Percentiles rank a stretch among this genome's conserved stretches.
These are phyloP conservation scores for Boeremia exigua DNA, from an alignment of 2,329 filamentous ascomycete genomes.

Conservation along the genomic window DNA sequence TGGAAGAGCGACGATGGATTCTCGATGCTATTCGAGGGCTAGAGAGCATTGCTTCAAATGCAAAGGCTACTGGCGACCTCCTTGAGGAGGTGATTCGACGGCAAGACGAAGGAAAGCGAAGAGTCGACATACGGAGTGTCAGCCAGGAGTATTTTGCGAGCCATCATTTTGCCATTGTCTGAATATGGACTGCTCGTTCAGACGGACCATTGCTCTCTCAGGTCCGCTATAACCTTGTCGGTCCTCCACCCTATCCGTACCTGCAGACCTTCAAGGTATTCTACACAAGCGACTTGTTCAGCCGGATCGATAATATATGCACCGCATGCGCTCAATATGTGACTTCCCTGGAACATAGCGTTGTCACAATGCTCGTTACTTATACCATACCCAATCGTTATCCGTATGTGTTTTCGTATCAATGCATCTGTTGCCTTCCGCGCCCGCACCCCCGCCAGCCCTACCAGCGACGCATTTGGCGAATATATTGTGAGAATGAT, in stretches of 20 bases:
- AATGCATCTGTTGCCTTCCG: slow-evolving; percentile 34
- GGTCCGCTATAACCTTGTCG: slow-evolving; percentile 31
- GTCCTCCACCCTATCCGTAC: slow-evolving; percentile 36
- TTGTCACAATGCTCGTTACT: slow-evolving; percentile 38
- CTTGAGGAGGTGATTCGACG: slow-evolving; percentile 48
- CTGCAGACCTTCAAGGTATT: slow-evolving; percentile 33
- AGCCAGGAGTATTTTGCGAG: slow-evolving; percentile 57
- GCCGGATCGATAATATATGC: slow-evolving; percentile 33
- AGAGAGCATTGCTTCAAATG: slow-evolving; percentile 49
- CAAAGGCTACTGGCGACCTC: slow-evolving; percentile 49
- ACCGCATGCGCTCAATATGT: slow-evolving; percentile 39
- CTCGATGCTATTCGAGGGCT: slow-evolving; percentile 54
- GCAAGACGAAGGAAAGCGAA: slow-evolving; percentile 46
- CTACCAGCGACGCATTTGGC: slow-evolving; percentile 34
- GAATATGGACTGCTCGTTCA: slow-evolving; percentile 14
- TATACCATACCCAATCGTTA: slow-evolving; percentile 38
- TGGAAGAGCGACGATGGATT: slow-evolving; percentile 59
- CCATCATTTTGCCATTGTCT: slow-evolving; percentile 61
- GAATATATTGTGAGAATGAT: slow-evolving; percentile 40
- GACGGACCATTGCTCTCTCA: slow-evolving; percentile 33
- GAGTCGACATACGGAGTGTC: slow-evolving; percentile 49
- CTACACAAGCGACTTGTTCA: slow-evolving; percentile 38
- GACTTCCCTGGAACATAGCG: slow-evolving; percentile 40
- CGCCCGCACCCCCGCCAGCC: slow-evolving; percentile 33
- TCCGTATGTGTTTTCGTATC: slow-evolving; percentile 36